phyloP scores from a whole-genome alignment of 169 alveolate genomes.

The Eimeria brunetti region DNA sequence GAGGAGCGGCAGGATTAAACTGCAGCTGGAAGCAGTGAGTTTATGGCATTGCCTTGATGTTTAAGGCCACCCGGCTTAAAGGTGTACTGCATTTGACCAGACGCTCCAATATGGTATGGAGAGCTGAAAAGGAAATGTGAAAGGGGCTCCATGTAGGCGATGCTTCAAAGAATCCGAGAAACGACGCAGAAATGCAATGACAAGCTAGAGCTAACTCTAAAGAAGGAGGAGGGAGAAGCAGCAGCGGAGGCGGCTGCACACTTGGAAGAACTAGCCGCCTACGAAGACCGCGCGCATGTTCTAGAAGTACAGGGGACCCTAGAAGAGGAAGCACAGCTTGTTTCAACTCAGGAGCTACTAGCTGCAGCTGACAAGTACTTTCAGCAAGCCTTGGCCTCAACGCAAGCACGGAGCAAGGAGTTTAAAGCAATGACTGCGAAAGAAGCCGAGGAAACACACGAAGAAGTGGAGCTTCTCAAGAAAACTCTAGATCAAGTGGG shows the following conservation, averaged over 20 bases:
- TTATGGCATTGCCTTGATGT: not conserved
- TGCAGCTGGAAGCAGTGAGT: slow-evolving; percentile 55
- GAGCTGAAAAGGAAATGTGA: not conserved
- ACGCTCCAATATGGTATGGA: not conserved
- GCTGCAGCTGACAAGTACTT: slow-evolving; percentile 63
- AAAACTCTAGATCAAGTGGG: slow-evolving; percentile 42
- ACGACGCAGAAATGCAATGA: slow-evolving; percentile 18
- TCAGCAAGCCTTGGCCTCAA: slow-evolving; percentile 23
- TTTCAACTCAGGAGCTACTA: slow-evolving; percentile 4
- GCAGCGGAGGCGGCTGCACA: slow-evolving; percentile 42
- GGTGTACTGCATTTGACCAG: not conserved
- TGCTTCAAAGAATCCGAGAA: slow-evolving; percentile 52
- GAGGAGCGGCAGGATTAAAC: slow-evolving; percentile 25
- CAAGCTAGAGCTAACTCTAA: not conserved
- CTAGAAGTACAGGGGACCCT: slow-evolving; percentile 52
- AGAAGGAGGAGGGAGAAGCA: slow-evolving; percentile 40
- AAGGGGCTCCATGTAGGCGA: slow-evolving; percentile 22
- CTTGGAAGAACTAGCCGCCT: slow-evolving; percentile 38
- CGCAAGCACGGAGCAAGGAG: slow-evolving; percentile 21
- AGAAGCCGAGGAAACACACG: slow-evolving; percentile 37
- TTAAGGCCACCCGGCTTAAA: not conserved
- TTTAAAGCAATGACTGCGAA: not conserved
- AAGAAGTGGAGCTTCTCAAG: slow-evolving; percentile 39
- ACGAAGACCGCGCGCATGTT: slow-evolving; percentile 22
- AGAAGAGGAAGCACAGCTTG: slow-evolving; percentile 16